These are phyloP conservation scores for Fragilaria radians DNA, from an alignment of 108 stramenopile genomes.

Conservation along the genomic window DNA sequence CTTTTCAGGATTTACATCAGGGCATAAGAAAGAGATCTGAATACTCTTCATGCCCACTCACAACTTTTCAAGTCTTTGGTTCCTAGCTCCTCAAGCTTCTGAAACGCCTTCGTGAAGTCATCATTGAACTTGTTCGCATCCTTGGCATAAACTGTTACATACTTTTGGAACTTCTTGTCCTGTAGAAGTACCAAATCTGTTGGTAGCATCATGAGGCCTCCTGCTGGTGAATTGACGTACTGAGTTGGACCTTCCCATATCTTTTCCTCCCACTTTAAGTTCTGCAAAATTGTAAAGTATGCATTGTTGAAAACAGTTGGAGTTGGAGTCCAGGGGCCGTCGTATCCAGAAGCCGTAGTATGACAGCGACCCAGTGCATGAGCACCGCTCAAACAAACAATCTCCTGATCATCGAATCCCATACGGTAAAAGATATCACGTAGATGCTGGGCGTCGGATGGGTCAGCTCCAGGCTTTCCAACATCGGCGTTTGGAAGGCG, in stretches of 20 bases:
- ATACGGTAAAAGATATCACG: slow-evolving; percentile 85
- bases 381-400: slow-evolving; percentile 84
- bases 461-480: slow-evolving; percentile 49
- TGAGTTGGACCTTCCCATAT: slow-evolving; percentile 68
- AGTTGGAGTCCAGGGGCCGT: slow-evolving; percentile 72
- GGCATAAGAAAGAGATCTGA: too few species aligned
- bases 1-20: too few species aligned
- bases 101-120: slow-evolving; percentile 76
- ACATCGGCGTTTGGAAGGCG: slow-evolving; percentile 82
- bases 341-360: slow-evolving; percentile 56
- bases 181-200: slow-evolving; percentile 65
- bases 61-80: slow-evolving; percentile 28
- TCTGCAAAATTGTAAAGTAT: slow-evolving; percentile 61
- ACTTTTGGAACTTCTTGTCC: slow-evolving; percentile 69
- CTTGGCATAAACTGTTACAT: slow-evolving; percentile 62
- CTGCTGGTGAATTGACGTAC: slow-evolving; percentile 55
- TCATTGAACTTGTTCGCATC: slow-evolving; percentile 51
- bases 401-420: slow-evolving; percentile 85
- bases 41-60: slow-evolving; percentile 47
- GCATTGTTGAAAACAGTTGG: slow-evolving; percentile 73
- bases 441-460: slow-evolving; percentile 58
- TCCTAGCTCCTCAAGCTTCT: slow-evolving; percentile 64
- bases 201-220: slow-evolving; percentile 80
- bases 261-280: slow-evolving; percentile 47
- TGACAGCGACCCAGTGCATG: slow-evolving; percentile 91